Base-by-base conservation (phyloP, 805 yeast species). In the Saccharomycopsis capsularis region DNA sequence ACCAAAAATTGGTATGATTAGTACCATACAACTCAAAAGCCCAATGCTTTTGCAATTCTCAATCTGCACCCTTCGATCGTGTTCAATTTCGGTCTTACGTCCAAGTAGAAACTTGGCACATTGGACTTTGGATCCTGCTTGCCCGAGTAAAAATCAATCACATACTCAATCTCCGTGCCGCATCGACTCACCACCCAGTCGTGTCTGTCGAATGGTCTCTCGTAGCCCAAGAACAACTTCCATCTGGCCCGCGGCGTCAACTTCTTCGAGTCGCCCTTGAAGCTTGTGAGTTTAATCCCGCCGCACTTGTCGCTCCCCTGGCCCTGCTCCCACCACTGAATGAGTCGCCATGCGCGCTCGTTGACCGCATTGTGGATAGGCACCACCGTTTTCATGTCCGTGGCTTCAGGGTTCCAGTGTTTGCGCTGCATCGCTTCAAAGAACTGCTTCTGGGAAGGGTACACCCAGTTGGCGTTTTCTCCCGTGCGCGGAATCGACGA, bases 361-460 rank as follows among this genome's bases (percentile, higher is more conserved):
- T 91, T 91, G 30, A 91, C 97, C 36, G 85, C 79, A 60, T 91
- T 91, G 63, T 91, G 99, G 39, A 91, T 83, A 0, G 98, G 98
- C 3, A 91, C 95, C 16, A 91, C 87, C 1, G 91, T 78, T 55
- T 78, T 70, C 99, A 91, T 91, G 60, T 90, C 97, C 5, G 67
- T 63, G 0, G 84, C 84, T 9, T 78, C 68, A 1, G 98, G 96
- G 46, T 81, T 74, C 89, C 95, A 87, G 50, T 86, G 77, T 60
- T 91, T 91, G 43, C 98, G 76, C 57, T 78, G 71, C 98, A 91
- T 93, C 7, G 97, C 96, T 51, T 88, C 93, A 63, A 71, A 91
- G 61, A 91, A 91, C 69, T 91, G 97, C 62, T 86, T 85, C 63
- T 91, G 95, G 3, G 96, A 86, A 6, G 99, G 99, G 62, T 91